Conservation (phyloP, 2,329 filamentous ascomycete genomes). For the Pyrenophora teres region DNA sequence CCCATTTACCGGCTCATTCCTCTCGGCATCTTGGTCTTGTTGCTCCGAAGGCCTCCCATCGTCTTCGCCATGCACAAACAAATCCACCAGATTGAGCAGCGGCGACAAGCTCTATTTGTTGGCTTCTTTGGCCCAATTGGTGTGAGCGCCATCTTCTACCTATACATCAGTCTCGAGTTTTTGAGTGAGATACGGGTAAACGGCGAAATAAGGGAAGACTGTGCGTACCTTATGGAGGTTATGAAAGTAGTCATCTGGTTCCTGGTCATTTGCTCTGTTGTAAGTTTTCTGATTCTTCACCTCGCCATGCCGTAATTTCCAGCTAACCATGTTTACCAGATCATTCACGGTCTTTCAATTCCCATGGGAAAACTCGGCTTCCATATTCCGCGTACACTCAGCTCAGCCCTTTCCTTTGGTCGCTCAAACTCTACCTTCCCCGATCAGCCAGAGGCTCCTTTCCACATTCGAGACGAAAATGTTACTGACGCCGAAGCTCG, state of each 20-base stretch:
- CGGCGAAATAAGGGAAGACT: conserved; percentile 67
- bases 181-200: conserved; percentile 63
- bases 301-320: not conserved
- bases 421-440: conserved; percentile 10
- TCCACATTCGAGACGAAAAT: conserved; percentile 33
- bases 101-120: conserved; percentile 78
- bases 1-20: conserved; percentile 73
- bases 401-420: conserved; percentile 49
- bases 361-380: conserved; percentile 70
- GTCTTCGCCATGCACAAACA: conserved; percentile 73
- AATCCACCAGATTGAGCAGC: conserved; percentile 78
- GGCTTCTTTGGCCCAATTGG: conserved; percentile 95
- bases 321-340: conserved; percentile 46
- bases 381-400: conserved; percentile 68
- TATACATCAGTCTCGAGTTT: conserved; percentile 81
- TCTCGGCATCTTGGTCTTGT: conserved; percentile 74
- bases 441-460: conserved; percentile 35
- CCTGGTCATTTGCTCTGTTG: conserved; percentile 78
- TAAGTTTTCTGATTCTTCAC: conserved; percentile 52
- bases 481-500: conserved; percentile 28
- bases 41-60: conserved; percentile 78
- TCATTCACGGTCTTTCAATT: conserved; percentile 82
- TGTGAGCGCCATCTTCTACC: conserved; percentile 87
- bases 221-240: conserved; percentile 66
- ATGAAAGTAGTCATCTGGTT: conserved; percentile 84